Percentiles rank a stretch among this genome's conserved stretches.
Conservation (phyloP, 139 green algal species). For the Chlamydomonas asymmetrica region DNA sequence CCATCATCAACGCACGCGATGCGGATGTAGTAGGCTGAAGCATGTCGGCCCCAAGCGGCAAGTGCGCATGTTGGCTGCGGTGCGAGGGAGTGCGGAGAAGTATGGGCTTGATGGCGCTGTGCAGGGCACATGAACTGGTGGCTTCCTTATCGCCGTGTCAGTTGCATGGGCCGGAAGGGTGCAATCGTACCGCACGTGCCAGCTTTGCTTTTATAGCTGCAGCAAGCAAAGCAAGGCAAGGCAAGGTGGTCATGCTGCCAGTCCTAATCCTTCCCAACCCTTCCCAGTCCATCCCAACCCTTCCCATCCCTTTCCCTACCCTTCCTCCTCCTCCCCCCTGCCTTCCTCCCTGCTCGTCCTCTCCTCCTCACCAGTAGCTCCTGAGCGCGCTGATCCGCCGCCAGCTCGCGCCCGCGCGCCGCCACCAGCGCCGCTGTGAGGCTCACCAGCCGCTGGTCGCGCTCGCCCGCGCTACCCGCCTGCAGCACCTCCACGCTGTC, state of each 20-base stretch:
- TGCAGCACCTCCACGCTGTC: constrained; percentile 79
- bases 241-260: background rate
- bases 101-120: no score
- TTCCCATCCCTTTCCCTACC: background rate
- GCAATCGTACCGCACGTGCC: no score
- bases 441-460: constrained; percentile 54
- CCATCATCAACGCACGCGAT: no score
- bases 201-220: background rate
- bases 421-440: constrained; percentile 67
- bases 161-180: no score
- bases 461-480: constrained; percentile 49
- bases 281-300: background rate
- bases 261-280: background rate
- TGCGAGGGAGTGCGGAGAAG: no score
- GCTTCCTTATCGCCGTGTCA: no score
- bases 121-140: no score
- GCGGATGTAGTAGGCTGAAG: no score
- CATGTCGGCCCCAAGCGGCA: no score
- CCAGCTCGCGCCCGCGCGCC: constrained; percentile 28
- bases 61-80: no score
- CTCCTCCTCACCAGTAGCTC: constrained; percentile 52
- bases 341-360: constrained; percentile 1
- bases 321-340: background rate
- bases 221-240: background rate
- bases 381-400: constrained; percentile 36